phyloP scores from a whole-genome alignment of 1,139 yeast genomes.

The Wickerhamomyces sp. region DNA sequence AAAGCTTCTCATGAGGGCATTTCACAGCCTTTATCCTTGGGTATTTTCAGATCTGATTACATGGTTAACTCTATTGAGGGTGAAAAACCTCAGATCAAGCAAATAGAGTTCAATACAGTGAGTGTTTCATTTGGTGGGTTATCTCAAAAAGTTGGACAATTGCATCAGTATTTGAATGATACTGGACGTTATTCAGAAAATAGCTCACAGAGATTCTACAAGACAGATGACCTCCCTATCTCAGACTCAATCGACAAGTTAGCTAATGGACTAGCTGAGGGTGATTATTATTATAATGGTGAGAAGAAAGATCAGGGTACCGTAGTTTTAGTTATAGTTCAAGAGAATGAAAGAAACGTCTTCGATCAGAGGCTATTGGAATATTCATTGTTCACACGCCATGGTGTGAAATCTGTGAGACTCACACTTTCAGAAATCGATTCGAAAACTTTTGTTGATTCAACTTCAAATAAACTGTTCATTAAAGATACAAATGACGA shows the following conservation, averaged over 20 bases:
- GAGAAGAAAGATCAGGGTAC: conserved; percentile 31
- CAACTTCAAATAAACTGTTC: conserved; percentile 41
- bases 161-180: conserved; percentile 63
- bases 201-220: conserved; percentile 36
- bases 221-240: conserved; percentile 52
- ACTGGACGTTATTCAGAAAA: conserved; percentile 44
- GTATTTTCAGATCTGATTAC: conserved; percentile 88
- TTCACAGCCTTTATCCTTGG: conserved; percentile 70
- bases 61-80: conserved; percentile 55
- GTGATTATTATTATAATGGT: conserved; percentile 48
- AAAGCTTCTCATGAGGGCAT: conserved; percentile 45
- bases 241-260: conserved; percentile 60
- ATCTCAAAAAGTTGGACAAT: conserved; percentile 70
- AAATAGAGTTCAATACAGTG: conserved; percentile 93
- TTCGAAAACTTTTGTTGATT: conserved; percentile 36
- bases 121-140: conserved; percentile 94
- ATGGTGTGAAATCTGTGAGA: conserved; percentile 59
- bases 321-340: conserved; percentile 75
- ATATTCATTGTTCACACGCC: conserved; percentile 53
- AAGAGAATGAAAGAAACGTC: conserved; percentile 80
- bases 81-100: conserved; percentile 54
- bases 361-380: conserved; percentile 89
- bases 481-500: conserved; percentile 53
- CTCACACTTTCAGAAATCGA: conserved; percentile 61
- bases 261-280: conserved; percentile 70